phyloP scores from a whole-genome alignment of 306 rosid species.

The Herpetospermum pedunculosum region DNA sequence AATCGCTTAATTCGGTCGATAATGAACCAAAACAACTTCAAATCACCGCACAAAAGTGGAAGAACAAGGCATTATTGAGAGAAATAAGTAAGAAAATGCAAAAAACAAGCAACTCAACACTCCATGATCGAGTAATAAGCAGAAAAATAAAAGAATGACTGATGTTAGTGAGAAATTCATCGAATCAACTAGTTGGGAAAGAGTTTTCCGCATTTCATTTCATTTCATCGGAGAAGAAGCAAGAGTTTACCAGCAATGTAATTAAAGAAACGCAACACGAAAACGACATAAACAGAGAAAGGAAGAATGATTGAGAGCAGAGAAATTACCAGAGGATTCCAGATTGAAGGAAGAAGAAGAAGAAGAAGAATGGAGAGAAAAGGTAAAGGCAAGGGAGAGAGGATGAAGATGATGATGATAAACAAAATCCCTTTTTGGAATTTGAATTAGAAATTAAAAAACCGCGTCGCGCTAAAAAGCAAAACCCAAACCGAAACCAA shows the following conservation, averaged over 20 bases:
- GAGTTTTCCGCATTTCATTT: not conserved
- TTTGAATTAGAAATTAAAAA: conserved; percentile 3
- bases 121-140: not conserved
- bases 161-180: not conserved
- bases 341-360: not conserved
- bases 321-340: conserved; percentile 4
- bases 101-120: not conserved
- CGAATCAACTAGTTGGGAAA: not conserved
- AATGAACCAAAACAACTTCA: not conserved
- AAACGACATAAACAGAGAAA: not conserved
- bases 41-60: not conserved
- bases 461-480: not conserved
- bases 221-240: not conserved
- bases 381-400: not conserved
- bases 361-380: not conserved
- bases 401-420: not conserved
- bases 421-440: conserved; percentile 4
- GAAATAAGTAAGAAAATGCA: not conserved
- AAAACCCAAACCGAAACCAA: not conserved
- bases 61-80: not conserved
- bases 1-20: not conserved
- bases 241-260: not conserved
- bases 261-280: not conserved
- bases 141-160: not conserved
- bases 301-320: not conserved